phyloP scores from a whole-genome alignment of 441 rosid species.

The Metrosideros polymorpha region DNA sequence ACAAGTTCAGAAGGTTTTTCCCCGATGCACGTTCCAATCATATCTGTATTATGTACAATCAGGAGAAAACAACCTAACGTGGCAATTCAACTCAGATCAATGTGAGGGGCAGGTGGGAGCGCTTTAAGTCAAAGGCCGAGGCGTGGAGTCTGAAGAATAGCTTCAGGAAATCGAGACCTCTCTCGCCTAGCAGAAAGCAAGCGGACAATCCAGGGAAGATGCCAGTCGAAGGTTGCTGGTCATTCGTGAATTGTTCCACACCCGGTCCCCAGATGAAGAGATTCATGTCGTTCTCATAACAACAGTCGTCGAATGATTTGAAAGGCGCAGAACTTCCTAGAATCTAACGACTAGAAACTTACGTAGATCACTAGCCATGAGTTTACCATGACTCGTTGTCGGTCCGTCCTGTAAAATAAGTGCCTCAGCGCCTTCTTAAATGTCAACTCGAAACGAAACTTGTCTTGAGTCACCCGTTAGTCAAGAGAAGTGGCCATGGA shows the following conservation, averaged over 20 bases:
- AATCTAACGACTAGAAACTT: not conserved
- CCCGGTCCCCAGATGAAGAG: not conserved
- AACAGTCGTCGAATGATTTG: not conserved
- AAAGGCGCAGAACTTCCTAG: not conserved
- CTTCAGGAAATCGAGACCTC: not conserved
- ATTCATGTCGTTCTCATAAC: constrained; percentile 5
- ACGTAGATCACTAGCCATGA: not conserved
- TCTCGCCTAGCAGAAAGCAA: not conserved
- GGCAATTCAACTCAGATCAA: constrained; percentile 26
- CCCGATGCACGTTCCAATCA: constrained; percentile 1
- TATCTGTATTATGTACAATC: constrained; percentile 12
- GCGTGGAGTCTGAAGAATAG: not conserved
- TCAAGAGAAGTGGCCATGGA: not conserved
- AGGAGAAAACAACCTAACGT: constrained; percentile 29
- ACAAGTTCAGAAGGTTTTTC: constrained; percentile 2
- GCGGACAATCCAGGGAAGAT: not conserved
- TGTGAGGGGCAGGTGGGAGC: constrained; percentile 7
- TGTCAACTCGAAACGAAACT: not conserved
- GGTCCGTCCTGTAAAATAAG: not conserved
- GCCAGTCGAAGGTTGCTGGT: constrained; percentile 13
- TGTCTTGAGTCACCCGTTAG: not conserved
- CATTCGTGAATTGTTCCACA: constrained; percentile 8
- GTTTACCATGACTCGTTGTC: not conserved
- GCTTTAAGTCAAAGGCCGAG: constrained; percentile 4
- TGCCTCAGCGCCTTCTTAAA: not conserved